Conservation (phyloP, 179 eudicot genomes). For the Carnegiea gigantea region DNA sequence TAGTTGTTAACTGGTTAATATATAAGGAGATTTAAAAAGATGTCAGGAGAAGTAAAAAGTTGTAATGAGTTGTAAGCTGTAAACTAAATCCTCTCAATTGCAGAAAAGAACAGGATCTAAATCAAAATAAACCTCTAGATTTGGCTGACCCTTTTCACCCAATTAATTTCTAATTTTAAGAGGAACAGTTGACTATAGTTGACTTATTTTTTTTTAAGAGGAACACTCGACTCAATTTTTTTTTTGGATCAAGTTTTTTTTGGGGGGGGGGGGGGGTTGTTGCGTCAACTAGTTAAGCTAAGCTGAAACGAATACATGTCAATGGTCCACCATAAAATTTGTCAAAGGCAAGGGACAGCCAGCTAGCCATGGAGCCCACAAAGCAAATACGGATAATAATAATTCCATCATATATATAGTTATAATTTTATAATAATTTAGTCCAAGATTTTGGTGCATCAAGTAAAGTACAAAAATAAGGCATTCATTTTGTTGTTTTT, state of each 20-base stretch:
- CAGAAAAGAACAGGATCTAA: no score
- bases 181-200: no score
- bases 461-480: conserved; percentile 1
- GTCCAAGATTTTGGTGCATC: conserved; percentile 13
- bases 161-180: background rate
- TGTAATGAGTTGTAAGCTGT: no score
- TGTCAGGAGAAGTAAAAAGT: no score
- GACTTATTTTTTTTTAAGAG: no score
- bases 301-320: background rate
- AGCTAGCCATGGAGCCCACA: conserved; percentile 11
- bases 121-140: background rate
- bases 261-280: no score
- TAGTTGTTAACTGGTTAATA: no score
- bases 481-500: background rate
- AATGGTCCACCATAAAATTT: background rate
- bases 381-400: background rate
- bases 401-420: no score
- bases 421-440: background rate
- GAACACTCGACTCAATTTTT: background rate
- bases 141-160: background rate
- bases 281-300: no score
- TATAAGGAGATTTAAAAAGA: no score
- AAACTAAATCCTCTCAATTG: no score
- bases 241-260: no score
- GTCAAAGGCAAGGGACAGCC: background rate